Base-by-base conservation (phyloP, 176 grass and related monocot genomes). In the Carex littledalei region DNA sequence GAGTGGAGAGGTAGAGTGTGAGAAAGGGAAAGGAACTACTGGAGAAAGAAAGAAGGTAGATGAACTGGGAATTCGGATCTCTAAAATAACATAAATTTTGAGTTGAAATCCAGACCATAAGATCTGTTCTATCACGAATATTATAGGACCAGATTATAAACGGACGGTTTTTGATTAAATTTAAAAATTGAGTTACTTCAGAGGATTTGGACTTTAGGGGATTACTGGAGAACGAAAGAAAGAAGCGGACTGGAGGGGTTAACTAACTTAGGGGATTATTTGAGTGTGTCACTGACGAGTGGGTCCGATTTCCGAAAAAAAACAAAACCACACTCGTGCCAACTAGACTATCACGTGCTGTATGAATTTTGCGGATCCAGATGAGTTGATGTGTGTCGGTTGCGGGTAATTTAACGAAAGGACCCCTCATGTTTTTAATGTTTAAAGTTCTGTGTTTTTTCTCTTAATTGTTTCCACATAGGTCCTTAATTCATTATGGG, bases 1-100 rank as follows among this genome's bases (percentile, higher is more conserved):
- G 92, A 64, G 83, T 49, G 82, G 54, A 83, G 63, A 80, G 87
- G 81, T 90, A 6, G 88, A 84, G 80, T 50, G 78, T 50, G 82
- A 43, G 32, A 5, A 6, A 21, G 62, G 68, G 35, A 76, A 82
- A 45, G 17, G 59, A 2, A 45, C 12, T 47, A 47, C 45, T 47
- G 45, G 45, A 47, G 45, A 47, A 9, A 47, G 45, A 47, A 47
- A 5, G 37, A 39, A 39, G 5, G 37, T 39, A 39, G 37, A 39
- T 39, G 37, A 39, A 39, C 43, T 45, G 8, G 43, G 1, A 45
- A 45, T 8, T 45, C 1, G 43, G 8, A 0, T 12, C 47, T 1
- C 8, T 11, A 2, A 50, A 11, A 1, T 50, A 12, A 50, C 9
- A 0, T 2, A 50, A 50, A 50, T 12, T 50, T 12, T 50, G 2